Evolutionary conservation across 2,329 filamentous ascomycete species (phyloP).

Genomic region (Aspergillus pseudotamarii): DNA sequence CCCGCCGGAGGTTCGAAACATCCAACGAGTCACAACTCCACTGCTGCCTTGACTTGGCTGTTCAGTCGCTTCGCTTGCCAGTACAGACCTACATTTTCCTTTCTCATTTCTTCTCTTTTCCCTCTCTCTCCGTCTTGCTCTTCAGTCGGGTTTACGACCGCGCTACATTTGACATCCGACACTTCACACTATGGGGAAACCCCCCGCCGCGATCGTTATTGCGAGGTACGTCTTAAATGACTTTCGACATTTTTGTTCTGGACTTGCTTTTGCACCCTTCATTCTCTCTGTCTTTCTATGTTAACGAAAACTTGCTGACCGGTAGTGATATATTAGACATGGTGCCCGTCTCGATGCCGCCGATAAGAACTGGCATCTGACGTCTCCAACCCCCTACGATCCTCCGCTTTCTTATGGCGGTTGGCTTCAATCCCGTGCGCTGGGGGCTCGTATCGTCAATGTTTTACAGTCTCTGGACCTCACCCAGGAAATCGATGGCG

Average conservation of each 20-base stretch:
- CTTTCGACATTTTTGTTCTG: neutral
- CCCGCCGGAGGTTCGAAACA: constrained; percentile 11
- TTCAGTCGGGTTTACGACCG: neutral
- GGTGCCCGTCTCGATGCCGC: constrained; percentile 92
- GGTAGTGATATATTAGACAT: constrained; percentile 65
- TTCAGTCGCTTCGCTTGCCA: neutral
- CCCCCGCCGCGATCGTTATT: constrained; percentile 47
- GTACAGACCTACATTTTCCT: neutral
- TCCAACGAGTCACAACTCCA: neutral
- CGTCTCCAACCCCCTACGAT: constrained; percentile 91
- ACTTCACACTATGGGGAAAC: constrained; percentile 35
- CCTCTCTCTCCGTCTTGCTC: neutral
- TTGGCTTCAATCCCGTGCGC: constrained; percentile 81
- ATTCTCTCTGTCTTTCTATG: too few species aligned
- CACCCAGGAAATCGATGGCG: constrained; percentile 13
- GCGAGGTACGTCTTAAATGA: constrained; percentile 36
- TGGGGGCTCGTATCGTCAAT: constrained; percentile 81
- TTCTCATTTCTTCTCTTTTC: neutral
- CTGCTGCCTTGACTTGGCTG: neutral
- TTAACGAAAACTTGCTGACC: neutral
- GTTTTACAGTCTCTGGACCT: constrained; percentile 60
- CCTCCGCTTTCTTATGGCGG: constrained; percentile 93
- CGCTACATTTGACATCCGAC: neutral
- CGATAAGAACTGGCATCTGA: constrained; percentile 92
- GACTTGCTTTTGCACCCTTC: too few species aligned